phyloP scores from a whole-genome alignment of 768 basidiomycete species.

The Phlebiopsis gigantea region DNA sequence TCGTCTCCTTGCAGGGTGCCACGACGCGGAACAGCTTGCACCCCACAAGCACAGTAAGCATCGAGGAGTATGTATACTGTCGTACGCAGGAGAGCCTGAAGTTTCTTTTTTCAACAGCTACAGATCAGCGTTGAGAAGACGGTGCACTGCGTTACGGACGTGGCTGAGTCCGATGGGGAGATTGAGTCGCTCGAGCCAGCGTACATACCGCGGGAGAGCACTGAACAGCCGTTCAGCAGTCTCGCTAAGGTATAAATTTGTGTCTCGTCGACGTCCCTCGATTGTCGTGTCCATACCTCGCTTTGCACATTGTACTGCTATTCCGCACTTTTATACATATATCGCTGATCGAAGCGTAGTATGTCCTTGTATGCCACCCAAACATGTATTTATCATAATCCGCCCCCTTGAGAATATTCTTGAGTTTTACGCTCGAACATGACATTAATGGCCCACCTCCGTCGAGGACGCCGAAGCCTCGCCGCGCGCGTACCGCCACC shows the following conservation, averaged over 20 bases:
- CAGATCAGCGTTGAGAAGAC: slow-evolving; percentile 14
- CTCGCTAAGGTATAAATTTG: background rate
- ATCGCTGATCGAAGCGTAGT: too few species aligned
- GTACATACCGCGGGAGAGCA: background rate
- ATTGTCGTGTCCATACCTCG: background rate
- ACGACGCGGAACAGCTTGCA: background rate
- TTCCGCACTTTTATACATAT: too few species aligned
- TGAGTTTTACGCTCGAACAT: too few species aligned
- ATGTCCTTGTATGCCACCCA: too few species aligned
- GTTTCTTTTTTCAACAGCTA: background rate
- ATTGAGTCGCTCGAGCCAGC: slow-evolving; percentile 5
- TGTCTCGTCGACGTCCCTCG: background rate
- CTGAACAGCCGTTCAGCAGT: background rate
- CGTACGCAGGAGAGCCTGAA: background rate
- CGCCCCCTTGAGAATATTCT: too few species aligned
- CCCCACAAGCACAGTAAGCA: background rate
- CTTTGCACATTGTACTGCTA: too few species aligned
- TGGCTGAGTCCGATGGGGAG: background rate
- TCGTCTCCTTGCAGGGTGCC: background rate
- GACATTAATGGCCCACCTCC: too few species aligned
- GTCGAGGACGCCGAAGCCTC: too few species aligned
- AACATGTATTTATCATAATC: too few species aligned
- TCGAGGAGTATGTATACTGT: background rate
- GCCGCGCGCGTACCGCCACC: background rate
- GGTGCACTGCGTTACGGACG: slow-evolving; percentile 19